Conservation (phyloP, 495 filamentous ascomycete genomes). For the Penicillium daleae region DNA sequence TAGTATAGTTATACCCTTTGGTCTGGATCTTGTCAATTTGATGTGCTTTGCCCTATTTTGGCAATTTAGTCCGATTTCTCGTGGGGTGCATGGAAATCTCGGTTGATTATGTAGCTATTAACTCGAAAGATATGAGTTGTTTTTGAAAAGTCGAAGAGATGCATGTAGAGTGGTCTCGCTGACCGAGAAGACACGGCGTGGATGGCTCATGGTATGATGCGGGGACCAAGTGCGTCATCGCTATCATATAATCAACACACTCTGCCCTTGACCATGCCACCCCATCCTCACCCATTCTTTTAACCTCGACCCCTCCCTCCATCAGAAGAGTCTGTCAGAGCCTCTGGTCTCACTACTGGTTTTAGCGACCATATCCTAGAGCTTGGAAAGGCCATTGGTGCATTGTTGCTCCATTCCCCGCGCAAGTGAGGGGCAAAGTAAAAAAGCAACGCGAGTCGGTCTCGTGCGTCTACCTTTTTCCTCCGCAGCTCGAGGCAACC, state of each 20-base stretch:
- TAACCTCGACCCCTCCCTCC: background rate
- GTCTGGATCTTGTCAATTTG: background rate
- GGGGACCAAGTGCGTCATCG: constrained; percentile 15
- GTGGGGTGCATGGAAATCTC: background rate
- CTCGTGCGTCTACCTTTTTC: constrained; percentile 4
- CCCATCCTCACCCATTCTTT: background rate
- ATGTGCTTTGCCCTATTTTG: background rate
- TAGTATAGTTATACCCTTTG: background rate
- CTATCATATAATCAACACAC: constrained; percentile 11
- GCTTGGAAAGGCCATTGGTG: constrained; percentile 6
- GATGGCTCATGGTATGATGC: constrained; percentile 15
- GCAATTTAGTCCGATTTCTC: background rate
- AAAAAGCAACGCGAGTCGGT: constrained; percentile 6
- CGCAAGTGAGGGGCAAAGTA: constrained; percentile 19
- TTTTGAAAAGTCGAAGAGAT: background rate
- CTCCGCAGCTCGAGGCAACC: background rate
- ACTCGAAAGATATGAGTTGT: background rate
- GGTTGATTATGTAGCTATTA: background rate
- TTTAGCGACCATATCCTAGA: background rate
- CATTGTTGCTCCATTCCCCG: constrained; percentile 8
- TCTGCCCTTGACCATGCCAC: background rate
- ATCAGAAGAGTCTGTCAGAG: background rate
- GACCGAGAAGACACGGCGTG: background rate
- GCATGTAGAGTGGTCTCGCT: background rate
- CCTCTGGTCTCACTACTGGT: background rate